Evolutionary conservation across 192 early-diverging fungal species (phyloP), one percentile per base, ranked within the genome.

Genomic region (Mycoemilia scoparia): DNA sequence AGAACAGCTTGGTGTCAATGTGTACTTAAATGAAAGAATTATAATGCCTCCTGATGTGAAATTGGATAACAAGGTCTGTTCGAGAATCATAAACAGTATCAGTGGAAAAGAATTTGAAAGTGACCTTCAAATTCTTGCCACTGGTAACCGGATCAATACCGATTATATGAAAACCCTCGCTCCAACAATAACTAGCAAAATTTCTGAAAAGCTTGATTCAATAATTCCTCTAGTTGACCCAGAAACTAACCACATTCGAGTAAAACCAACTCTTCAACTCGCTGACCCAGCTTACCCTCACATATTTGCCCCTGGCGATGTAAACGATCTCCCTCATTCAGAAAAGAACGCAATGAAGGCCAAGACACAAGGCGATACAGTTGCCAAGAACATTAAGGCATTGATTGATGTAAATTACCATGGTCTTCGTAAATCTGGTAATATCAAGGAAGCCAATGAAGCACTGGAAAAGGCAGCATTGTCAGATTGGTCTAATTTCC

Each of bases 251-350:
- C 36, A 44, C 2, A 58, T 74, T 44, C 55, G 47, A 13, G 58
- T 74, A n/a, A 21, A 32, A 3, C 24, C 45, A 2, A 71, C 66
- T 3, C 32, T 70, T 12, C 71, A 74, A 29, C n/a, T 71, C 8
- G 38, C 45, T 12, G 29, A 36, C 1, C 29, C 46, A 0, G n/a
- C 12, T 0, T 41, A 62, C 16, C 26, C 40, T 4, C 50, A 59
- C 8, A 54, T 74, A 7, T 74, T 74, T 39, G 69, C 51, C 0
- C 43, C 60, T 0, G 71, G 71, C 16, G 71, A 74, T 15, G 61
- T 62, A 9, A 47, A 60, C 10, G 51, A 60, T 20, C 13, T 45
- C 19, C 56, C 62, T 0, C 45, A 29, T 0, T 51, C 51, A 1
- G 36, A 39, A 10, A 65, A 65, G 16, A 52, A 38, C 17, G 45